phyloP scores from a whole-genome alignment of 1,284 basidiomycete species.

The Malassezia arunalokei region DNA sequence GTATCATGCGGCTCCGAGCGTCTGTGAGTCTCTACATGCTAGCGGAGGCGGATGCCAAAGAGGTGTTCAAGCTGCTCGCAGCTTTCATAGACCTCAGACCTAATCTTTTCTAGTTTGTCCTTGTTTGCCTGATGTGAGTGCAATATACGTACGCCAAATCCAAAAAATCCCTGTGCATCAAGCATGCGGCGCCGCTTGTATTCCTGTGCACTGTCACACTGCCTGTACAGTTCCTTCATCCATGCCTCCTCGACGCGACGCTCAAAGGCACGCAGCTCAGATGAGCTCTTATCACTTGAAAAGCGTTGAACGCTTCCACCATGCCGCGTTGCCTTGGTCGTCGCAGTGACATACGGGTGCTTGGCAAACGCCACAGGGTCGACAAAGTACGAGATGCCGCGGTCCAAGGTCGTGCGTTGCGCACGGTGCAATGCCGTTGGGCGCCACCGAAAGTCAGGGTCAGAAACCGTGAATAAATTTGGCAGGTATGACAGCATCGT shows the following conservation, averaged over 20 bases:
- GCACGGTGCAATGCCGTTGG: constrained; percentile 39
- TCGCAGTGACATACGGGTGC: constrained; percentile 53
- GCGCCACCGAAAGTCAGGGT: constrained; percentile 68
- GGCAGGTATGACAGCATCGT: constrained; percentile 76
- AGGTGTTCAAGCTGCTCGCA: constrained; percentile 39
- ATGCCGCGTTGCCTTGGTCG: constrained; percentile 19
- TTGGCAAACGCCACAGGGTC: constrained; percentile 64
- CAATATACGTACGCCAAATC: constrained; percentile 11
- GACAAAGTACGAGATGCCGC: constrained; percentile 73
- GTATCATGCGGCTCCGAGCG: background rate
- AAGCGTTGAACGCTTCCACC: constrained; percentile 15
- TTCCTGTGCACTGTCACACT: constrained; percentile 15
- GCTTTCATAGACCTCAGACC: constrained; percentile 30
- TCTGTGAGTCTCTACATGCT: background rate
- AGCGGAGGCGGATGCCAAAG: constrained; percentile 10
- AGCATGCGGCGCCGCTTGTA: constrained; percentile 8
- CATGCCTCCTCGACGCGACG: constrained; percentile 13
- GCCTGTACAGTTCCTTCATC: constrained; percentile 17
- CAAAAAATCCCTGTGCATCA: constrained; percentile 16
- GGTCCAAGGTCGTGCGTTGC: constrained; percentile 52
- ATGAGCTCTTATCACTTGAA: constrained; percentile 22
- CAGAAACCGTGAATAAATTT: constrained; percentile 57
- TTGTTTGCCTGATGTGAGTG: constrained; percentile 21
- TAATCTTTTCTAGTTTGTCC: constrained; percentile 28
- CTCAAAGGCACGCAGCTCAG: constrained; percentile 18